Evolutionary conservation across 2,329 filamentous ascomycete species (phyloP).

Genomic region (Aspergillus jensenii): DNA sequence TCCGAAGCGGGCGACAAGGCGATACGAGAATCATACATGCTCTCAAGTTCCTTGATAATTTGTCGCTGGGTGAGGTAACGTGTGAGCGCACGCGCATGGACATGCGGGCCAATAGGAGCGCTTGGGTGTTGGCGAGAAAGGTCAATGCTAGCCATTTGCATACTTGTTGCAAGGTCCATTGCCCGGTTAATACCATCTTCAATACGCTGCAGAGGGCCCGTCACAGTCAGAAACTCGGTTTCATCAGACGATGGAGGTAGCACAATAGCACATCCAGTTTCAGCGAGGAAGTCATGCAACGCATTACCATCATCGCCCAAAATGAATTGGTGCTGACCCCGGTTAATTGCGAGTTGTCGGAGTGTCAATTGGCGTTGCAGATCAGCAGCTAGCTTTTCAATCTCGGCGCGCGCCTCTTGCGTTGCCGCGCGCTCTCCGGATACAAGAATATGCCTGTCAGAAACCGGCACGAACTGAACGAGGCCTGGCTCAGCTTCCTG

Average conservation of each 20-base stretch:
- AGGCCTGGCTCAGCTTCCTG: conserved; percentile 62
- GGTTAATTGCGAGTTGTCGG: conserved; percentile 78
- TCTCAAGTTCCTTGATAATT: conserved; percentile 80
- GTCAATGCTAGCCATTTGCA: conserved; percentile 82
- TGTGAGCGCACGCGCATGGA: conserved; percentile 81
- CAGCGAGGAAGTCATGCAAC: conserved; percentile 79
- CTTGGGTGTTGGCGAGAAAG: conserved; percentile 75
- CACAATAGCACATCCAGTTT: conserved; percentile 88
- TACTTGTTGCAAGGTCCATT: conserved; percentile 82
- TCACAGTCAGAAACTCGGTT: conserved; percentile 79
- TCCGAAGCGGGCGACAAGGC: conserved; percentile 69
- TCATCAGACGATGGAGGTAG: conserved; percentile 74
- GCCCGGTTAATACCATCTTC: conserved; percentile 75
- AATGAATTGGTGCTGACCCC: conserved; percentile 91
- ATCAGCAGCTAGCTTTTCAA: conserved; percentile 75
- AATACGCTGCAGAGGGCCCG: conserved; percentile 74
- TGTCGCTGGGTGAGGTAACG: conserved; percentile 81
- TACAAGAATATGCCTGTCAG: conserved; percentile 77
- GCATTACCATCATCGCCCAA: conserved; percentile 79
- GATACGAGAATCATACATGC: conserved; percentile 79
- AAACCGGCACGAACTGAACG: conserved; percentile 69
- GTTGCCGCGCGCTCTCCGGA: conserved; percentile 82
- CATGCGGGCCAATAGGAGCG: conserved; percentile 68
- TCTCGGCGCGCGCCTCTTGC: conserved; percentile 73
- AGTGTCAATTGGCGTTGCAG: conserved; percentile 74